Evolutionary conservation across 306 rosid genomes (phyloP).

Genomic region (Vigna mungo): DNA sequence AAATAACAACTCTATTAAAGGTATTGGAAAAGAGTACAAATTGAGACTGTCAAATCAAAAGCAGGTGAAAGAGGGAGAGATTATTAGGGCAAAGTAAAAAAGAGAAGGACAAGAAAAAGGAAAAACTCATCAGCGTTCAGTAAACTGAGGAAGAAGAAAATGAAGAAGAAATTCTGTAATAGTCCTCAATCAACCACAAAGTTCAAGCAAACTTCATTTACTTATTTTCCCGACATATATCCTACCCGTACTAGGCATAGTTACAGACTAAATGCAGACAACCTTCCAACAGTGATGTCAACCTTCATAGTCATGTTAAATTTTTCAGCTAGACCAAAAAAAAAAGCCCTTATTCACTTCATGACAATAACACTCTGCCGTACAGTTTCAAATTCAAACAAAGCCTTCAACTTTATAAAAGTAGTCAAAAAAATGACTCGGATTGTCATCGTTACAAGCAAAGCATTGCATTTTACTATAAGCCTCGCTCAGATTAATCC

Average conservation of each 20-base stretch:
- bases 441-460: conserved; percentile 20
- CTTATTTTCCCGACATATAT: neutral
- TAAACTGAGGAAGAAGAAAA: neutral
- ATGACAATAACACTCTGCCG: neutral
- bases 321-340: neutral
- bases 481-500: conserved; percentile 19
- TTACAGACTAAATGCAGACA: too few relatives aligned
- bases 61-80: conserved; percentile 6
- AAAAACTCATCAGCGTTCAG: neutral
- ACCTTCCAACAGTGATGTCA: too few relatives aligned
- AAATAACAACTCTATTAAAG: conserved; percentile 14
- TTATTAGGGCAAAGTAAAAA: neutral
- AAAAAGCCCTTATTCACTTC: neutral
- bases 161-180: neutral
- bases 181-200: conserved; percentile 14
- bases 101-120: neutral
- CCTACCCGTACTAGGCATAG: too few relatives aligned
- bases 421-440: neutral
- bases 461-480: conserved; percentile 6
- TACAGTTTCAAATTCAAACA: neutral
- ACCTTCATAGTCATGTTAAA: neutral
- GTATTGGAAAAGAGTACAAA: conserved; percentile 5
- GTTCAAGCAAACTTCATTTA: conserved; percentile 27
- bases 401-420: conserved; percentile 6
- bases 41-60: neutral